These are phyloP conservation scores for Euphrasia confusa DNA, from an alignment of 257 asterid genomes.

Conservation along the genomic window DNA sequence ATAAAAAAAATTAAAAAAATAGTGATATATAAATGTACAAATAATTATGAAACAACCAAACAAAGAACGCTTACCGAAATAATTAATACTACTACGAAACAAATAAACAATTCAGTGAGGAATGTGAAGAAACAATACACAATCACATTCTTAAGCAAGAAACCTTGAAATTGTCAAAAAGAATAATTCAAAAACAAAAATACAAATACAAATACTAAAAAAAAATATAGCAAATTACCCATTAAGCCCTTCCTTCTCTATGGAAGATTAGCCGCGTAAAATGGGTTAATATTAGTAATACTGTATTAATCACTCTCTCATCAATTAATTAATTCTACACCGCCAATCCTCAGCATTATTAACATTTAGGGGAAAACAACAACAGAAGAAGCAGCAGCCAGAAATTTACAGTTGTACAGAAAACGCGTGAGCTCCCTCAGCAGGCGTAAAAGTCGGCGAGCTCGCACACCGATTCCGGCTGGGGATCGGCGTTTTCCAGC, in stretches of 20 bases:
- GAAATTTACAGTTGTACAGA: constrained; percentile 27
- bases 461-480: constrained; percentile 72
- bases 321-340: constrained; percentile 25
- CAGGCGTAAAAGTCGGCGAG: constrained; percentile 54
- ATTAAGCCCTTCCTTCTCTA: constrained; percentile 20
- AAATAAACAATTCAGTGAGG: not conserved
- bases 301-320: constrained; percentile 21
- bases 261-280: constrained; percentile 28
- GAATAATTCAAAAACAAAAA: not conserved
- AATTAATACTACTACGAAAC: not conserved
- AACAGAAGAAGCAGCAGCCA: not conserved
- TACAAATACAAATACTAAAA: not conserved
- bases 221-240: constrained; percentile 25
- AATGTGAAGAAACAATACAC: not conserved
- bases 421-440: constrained; percentile 25
- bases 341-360: constrained; percentile 34
- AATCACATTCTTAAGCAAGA: not conserved
- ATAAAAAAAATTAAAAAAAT: too few species aligned
- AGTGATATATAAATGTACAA: too few species aligned
- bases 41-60: too few species aligned
- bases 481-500: constrained; percentile 68
- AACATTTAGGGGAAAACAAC: not conserved
- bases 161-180: constrained; percentile 6
- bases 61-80: too few species aligned
- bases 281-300: constrained; percentile 22